phyloP scores from a whole-genome alignment of 169 alveolate genomes.

The Cyclospora cayetanensis region DNA sequence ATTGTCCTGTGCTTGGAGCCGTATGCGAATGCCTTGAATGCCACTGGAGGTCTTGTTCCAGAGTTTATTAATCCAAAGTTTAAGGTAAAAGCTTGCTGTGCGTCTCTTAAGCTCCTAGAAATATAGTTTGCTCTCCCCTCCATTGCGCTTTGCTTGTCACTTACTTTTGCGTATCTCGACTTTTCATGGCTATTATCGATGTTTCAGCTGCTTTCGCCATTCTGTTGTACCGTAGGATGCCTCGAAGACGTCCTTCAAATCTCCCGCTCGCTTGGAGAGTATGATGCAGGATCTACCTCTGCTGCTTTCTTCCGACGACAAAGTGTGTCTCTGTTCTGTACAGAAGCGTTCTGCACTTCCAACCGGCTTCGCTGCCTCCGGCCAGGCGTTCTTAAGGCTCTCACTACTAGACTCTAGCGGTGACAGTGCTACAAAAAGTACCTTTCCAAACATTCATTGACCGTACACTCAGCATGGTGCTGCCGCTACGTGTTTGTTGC shows the following conservation, averaged over 20 bases:
- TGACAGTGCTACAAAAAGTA: no score
- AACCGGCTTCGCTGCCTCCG: not conserved
- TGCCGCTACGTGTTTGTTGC: no score
- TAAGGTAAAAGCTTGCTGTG: conserved; percentile 71
- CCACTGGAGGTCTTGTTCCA: conserved; percentile 91
- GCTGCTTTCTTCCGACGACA: conserved; percentile 32
- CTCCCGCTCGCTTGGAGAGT: conserved; percentile 95
- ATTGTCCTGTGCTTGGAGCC: conserved; percentile 83
- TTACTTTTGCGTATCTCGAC: not conserved
- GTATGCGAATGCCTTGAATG: conserved; percentile 82
- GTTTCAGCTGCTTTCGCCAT: not conserved
- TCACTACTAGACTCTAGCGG: not conserved
- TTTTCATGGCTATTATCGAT: not conserved
- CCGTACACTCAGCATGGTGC: no score
- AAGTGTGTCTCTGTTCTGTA: conserved; percentile 21
- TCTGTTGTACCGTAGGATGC: conserved; percentile 76
- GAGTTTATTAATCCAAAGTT: conserved; percentile 96
- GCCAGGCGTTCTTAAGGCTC: not conserved
- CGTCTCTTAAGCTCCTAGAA: not conserved
- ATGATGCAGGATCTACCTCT: conserved; percentile 92
- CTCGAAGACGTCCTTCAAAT: conserved; percentile 88
- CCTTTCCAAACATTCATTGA: no score
- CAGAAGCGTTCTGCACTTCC: not conserved
- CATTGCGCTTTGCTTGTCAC: not conserved
- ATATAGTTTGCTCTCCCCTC: not conserved